Evolutionary conservation across 2,329 filamentous ascomycete genomes (phyloP), one percentile per base, ranked within the genome.

Genomic region (Fusarium succisae): DNA sequence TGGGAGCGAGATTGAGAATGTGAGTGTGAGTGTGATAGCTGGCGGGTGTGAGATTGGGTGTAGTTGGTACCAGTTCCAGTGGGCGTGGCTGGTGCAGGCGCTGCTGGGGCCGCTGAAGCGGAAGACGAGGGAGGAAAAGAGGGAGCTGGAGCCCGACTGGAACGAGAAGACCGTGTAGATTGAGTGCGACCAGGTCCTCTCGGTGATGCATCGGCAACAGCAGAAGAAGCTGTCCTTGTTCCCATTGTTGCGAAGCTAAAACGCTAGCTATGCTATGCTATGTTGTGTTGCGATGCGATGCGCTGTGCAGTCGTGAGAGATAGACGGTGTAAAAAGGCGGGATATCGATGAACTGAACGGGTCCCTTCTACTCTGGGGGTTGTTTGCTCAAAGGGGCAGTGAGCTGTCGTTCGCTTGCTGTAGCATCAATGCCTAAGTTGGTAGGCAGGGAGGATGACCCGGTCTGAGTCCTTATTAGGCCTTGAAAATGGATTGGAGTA

Each of bases 151-250:
- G 69, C 74, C 50, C 73, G 66, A 56, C 59, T 63, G 50, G 73
- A 80, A 69, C 79, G 77, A 72, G 78, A 76, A 67, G 80, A 79
- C 72, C 80, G 80, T 72, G 78, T 80, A 68, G 81, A 82, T 75
- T 79, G 81, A 67, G 80, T 81, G 70, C 81, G 81, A 72, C 80
- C 76, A 73, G 80, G 81, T 70, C 77, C 76, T 69, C 76, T 65
- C 60, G 61, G 72, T 57, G 77, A 77, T 70, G 76, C 62, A 74
- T 75, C 76, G 51, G 74, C 66, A 32, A 72, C 68, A 45, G 75
- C 56, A 64, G 69, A 71, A 48, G 66, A 66, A 69, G 76, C 76
- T 17, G 76, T 77, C 66, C 76, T 75, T 24, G 75, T 75, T 72
- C 76, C 75, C 76, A 78, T 78, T 63, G 57, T 50, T 63, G 60